phyloP scores from a whole-genome alignment of 202 grass and related monocot species.

The Sporobolus alterniflorus region DNA sequence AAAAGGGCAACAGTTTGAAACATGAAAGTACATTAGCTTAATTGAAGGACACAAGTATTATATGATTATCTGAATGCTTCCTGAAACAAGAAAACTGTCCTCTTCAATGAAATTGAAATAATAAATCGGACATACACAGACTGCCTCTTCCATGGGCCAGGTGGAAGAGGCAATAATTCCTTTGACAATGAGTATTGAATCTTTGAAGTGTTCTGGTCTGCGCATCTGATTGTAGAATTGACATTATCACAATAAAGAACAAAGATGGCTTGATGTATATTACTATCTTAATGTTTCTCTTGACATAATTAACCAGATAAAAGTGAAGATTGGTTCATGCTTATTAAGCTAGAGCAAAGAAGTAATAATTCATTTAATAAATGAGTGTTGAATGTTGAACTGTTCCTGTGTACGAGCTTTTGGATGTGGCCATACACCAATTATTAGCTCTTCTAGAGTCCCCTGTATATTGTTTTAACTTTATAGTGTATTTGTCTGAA shows the following conservation, averaged over 20 bases:
- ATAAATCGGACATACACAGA: neutral
- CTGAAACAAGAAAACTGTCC: neutral
- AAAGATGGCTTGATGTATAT: neutral
- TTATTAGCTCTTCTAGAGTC: neutral
- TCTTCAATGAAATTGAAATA: neutral
- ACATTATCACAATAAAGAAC: neutral
- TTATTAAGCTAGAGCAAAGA: neutral
- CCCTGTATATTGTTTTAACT: neutral
- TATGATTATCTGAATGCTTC: conserved; percentile 1
- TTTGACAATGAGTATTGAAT: neutral
- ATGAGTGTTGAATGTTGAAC: neutral
- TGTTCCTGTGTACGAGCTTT: neutral
- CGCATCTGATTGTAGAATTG: neutral
- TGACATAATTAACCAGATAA: neutral
- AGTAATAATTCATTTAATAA: neutral
- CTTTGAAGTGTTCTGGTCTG: neutral
- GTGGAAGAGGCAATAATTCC: conserved; percentile 6
- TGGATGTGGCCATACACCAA: too few species aligned
- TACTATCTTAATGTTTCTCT: neutral
- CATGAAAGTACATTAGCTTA: neutral
- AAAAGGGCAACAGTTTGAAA: neutral
- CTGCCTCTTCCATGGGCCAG: neutral
- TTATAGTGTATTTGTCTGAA: neutral
- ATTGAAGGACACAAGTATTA: too few species aligned
- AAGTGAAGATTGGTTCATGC: neutral